Conservation (phyloP, 148 eudicot genomes). For the Spergularia marina region DNA sequence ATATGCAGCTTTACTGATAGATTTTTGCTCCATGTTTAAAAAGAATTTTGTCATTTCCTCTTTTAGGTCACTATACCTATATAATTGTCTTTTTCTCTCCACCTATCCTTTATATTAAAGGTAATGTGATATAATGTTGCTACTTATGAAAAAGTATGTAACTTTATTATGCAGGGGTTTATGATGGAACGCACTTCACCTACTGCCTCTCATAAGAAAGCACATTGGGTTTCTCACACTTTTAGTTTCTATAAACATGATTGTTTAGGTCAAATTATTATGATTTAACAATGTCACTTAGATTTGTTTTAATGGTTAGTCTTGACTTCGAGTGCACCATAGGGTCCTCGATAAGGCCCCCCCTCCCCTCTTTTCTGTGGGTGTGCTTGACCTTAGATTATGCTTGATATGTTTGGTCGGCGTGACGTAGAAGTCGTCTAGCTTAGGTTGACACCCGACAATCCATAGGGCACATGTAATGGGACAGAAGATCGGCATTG, state of each 20-base stretch:
- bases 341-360: background rate
- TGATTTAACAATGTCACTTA: constrained; percentile 9
- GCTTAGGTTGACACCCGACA: too few species aligned
- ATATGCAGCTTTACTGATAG: constrained; percentile 13
- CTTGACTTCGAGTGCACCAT: constrained; percentile 18
- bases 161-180: constrained; percentile 24
- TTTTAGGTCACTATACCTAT: constrained; percentile 15
- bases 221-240: constrained; percentile 19
- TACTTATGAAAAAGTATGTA: constrained; percentile 18
- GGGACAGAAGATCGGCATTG: too few species aligned
- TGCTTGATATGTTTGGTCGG: too few species aligned
- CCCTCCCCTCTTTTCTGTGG: too few species aligned
- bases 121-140: constrained; percentile 7
- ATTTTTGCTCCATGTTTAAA: constrained; percentile 26
- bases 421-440: too few species aligned
- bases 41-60: constrained; percentile 6
- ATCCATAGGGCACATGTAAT: too few species aligned
- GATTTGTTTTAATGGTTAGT: constrained; percentile 5
- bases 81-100: background rate
- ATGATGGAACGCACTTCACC: constrained; percentile 46
- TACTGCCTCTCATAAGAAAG: constrained; percentile 32
- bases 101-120: constrained; percentile 15
- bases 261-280: constrained; percentile 9
- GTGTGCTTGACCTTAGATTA: too few species aligned
- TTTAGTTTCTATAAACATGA: constrained; percentile 14